Evolutionary conservation across 371 early-diverging fungal genomes (phyloP), one percentile per base, ranked within the genome.

Genomic region (Saksenaea oblongispora): DNA sequence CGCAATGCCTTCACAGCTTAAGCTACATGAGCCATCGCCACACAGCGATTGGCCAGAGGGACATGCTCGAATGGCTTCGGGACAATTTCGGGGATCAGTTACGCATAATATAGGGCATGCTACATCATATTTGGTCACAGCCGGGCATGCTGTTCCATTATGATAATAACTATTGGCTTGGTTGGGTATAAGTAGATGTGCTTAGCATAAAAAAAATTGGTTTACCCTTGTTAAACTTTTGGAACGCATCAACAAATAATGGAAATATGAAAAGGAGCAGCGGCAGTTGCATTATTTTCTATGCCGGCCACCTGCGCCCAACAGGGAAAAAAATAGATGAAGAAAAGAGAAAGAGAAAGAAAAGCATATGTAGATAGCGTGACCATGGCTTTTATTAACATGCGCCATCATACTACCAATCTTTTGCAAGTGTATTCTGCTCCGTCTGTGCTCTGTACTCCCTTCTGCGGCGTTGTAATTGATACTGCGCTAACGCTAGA

Each of bases 121-220:
- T 2, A 68, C 66, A 17, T 73, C 63, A 14, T 60, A 34, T 54
- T 59, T 44, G 10, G 72, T 72, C 7, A 64, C 42, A 22, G 65
- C 56, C 31, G 75, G 75, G 53, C 75, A 75, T 24, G 58, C 35
- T 9, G 75, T 75, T 7, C 75, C 75, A 36, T 75, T 75, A 24
- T 71, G 22, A 36, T 57, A 75, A 44, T 47, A 31, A 31, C 53
- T 62, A 47, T 75, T 75, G 3, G 72, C 75, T 75, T n/a, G 28
- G 15, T 26, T 24, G 13, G 3, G 18, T 1, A 28, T n/a, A n/a
- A 15, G 15, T 31, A 59, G 18, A 54, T 11, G 35, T 53, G 44
- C 35, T 3, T 17, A 7, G 8, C 10, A 47, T 47, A 18, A 22
- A 22, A 47, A 27, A 7, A 24, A 2, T 5, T 54, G 10, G 24